Evolutionary conservation across 805 yeast species (phyloP), one percentile per base, ranked within the genome.

Genomic region (Starmerella potacharoeniae): DNA sequence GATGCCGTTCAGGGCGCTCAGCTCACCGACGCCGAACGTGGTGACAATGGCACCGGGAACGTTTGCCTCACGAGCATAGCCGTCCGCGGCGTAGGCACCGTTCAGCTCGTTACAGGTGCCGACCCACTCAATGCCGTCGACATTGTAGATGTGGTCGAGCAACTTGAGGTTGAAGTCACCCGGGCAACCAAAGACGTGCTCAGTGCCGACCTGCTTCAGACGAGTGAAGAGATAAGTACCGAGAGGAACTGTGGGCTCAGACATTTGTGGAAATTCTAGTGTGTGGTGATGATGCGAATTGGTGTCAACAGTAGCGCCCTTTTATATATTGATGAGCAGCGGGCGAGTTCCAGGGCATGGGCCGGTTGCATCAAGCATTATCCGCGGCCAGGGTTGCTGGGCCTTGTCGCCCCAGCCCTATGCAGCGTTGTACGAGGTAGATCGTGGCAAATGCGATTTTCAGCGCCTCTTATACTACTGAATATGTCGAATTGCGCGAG

Each of bases 21-120:
- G 75, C 67, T 88, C 96, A 55, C 96, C 96, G 16, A 88, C 96
- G 51, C 96, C 96, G 68, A 75, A 86, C 4, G 96, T 88, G 52
- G 90, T 81, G 53, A 79, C 69, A 42, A 80, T 68, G 22, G 81
- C 88, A 52, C 88, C 86, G 6, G 85, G 77, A n/a, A 79, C 76
- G 49, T 75, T 73, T 33, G 82, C 75, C 44, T 73, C 73, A 58
- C 91, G 77, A 17, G 93, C 80, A 64, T 86, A 90, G 5, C 96
- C 97, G 68, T 90, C 96, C 7, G 91, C 90, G 6, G 93, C 82
- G 66, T 90, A 89, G 8, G 95, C 93, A 4, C 93, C 83, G 65
- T 89, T 90, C 60, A 89, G 75, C 71, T 89, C 97, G 65, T 89
- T 89, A 72, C 95, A 86, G 57, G 81, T 80, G 29, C 95, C 95